These are phyloP conservation scores for Sutorius eximius DNA, from an alignment of 1,284 basidiomycete species.

Conservation along the genomic window DNA sequence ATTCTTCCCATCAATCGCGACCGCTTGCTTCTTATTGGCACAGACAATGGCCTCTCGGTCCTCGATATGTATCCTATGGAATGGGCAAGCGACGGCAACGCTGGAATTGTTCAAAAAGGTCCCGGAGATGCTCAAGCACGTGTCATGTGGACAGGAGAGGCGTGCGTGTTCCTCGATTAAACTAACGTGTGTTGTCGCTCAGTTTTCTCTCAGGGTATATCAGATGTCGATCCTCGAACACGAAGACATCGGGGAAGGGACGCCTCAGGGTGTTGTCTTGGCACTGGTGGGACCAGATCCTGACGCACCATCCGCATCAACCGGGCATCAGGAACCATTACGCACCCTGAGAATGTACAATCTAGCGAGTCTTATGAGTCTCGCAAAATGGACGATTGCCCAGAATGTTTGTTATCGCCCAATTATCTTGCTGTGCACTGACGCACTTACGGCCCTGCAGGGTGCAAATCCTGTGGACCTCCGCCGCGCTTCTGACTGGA, in stretches of 20 bases:
- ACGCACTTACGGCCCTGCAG: constrained; percentile 35
- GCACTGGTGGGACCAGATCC: constrained; percentile 64
- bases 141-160: constrained; percentile 73
- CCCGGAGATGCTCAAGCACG: constrained; percentile 67
- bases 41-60: constrained; percentile 74
- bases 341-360: constrained; percentile 77
- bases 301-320: constrained; percentile 44
- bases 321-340: constrained; percentile 49
- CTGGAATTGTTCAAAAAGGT: constrained; percentile 51
- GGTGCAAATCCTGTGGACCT: constrained; percentile 61
- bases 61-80: constrained; percentile 75
- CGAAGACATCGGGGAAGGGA: constrained; percentile 57
- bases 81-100: constrained; percentile 41
- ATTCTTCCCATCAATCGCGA: constrained; percentile 66
- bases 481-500: constrained; percentile 50
- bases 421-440: constrained; percentile 3
- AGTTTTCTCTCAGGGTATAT: constrained; percentile 52
- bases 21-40: constrained; percentile 66
- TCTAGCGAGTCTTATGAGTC: constrained; percentile 65
- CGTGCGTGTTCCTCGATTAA: constrained; percentile 43
- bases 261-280: constrained; percentile 71
- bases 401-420: constrained; percentile 52
- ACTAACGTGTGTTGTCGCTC: not conserved
- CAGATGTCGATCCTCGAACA: constrained; percentile 75
- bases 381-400: constrained; percentile 69